Conservation (phyloP, 768 basidiomycete species). For the Macrocybe gigantea region DNA sequence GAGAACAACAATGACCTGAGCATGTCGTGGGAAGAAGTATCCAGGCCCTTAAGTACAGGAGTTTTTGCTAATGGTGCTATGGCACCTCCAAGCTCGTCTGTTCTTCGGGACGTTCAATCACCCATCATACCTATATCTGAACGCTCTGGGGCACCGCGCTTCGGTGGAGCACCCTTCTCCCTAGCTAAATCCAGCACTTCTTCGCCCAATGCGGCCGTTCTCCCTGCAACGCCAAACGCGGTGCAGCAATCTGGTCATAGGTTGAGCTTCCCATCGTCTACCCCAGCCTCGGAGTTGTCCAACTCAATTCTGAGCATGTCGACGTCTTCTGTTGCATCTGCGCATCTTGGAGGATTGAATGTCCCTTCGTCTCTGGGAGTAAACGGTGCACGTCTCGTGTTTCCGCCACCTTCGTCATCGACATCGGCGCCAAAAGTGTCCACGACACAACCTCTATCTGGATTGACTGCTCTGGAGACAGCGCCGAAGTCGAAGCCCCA, state of each 20-base stretch:
- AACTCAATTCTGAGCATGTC: not conserved
- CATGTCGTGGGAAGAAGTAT: slow-evolving; percentile 59
- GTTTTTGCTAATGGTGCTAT: slow-evolving; percentile 7
- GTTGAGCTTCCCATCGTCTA: slow-evolving; percentile 10
- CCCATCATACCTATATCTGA: slow-evolving; percentile 18
- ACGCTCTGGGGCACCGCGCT: slow-evolving; percentile 27
- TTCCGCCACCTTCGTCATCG: slow-evolving; percentile 9
- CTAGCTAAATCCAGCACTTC: slow-evolving; percentile 4
- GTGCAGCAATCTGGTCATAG: slow-evolving; percentile 23
- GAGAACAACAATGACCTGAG: slow-evolving; percentile 19
- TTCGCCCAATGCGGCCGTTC: not conserved
- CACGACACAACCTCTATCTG: too few species aligned
- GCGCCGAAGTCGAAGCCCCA: slow-evolving; percentile 14
- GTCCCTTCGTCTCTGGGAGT: not conserved
- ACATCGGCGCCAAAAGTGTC: slow-evolving; percentile 8
- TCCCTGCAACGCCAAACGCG: not conserved
- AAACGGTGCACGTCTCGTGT: not conserved
- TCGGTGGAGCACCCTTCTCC: slow-evolving; percentile 23
- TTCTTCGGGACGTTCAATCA: slow-evolving; percentile 10
- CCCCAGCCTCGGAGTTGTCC: not conserved
- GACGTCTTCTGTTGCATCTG: not conserved
- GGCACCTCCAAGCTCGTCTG: slow-evolving; percentile 8
- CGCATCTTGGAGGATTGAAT: not conserved
- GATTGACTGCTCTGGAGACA: not conserved
- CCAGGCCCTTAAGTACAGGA: slow-evolving; percentile 5